Conservation (phyloP, 129 eudicot species). For the Escallonia rubra region DNA sequence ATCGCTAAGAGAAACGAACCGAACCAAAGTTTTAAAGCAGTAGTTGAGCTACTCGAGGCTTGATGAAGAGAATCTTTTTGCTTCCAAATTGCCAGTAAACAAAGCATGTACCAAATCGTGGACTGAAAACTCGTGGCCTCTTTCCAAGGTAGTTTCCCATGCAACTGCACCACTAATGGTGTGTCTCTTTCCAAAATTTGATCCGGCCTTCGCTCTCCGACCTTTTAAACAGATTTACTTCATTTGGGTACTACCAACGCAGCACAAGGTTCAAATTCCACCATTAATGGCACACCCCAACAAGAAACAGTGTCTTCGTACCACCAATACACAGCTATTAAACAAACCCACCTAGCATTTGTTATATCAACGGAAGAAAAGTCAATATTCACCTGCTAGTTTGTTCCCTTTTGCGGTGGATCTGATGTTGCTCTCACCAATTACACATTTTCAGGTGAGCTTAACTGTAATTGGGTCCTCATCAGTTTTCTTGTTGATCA, state of each 20-base stretch:
- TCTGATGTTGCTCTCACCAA: slow-evolving; percentile 35
- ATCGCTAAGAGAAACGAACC: too few relatives aligned
- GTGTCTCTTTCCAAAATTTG: slow-evolving; percentile 4
- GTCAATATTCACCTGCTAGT: slow-evolving; percentile 35
- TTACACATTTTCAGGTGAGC: slow-evolving; percentile 21
- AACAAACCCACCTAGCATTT: slow-evolving; percentile 7
- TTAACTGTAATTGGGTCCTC: slow-evolving; percentile 19
- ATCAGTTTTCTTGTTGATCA: slow-evolving; percentile 13
- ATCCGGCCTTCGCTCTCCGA: slow-evolving; percentile 11
- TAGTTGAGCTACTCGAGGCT: too few relatives aligned
- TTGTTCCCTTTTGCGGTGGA: slow-evolving; percentile 39
- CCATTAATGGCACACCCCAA: slow-evolving; percentile 10
- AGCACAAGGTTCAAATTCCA: neutral
- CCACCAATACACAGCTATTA: slow-evolving; percentile 7
- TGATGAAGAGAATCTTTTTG: neutral
- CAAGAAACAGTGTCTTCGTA: too few relatives aligned
- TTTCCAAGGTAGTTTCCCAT: slow-evolving; percentile 8
- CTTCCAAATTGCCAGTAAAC: neutral
- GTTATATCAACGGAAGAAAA: slow-evolving; percentile 14
- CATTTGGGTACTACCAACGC: neutral
- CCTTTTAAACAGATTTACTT: slow-evolving; percentile 1
- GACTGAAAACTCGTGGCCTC: neutral
- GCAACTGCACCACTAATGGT: neutral
- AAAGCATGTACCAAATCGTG: neutral
- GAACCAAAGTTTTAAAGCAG: too few relatives aligned